Evolutionary conservation across 805 yeast species (phyloP), one percentile per base, ranked within the genome.

Genomic region (Zygoascus tannicola): DNA sequence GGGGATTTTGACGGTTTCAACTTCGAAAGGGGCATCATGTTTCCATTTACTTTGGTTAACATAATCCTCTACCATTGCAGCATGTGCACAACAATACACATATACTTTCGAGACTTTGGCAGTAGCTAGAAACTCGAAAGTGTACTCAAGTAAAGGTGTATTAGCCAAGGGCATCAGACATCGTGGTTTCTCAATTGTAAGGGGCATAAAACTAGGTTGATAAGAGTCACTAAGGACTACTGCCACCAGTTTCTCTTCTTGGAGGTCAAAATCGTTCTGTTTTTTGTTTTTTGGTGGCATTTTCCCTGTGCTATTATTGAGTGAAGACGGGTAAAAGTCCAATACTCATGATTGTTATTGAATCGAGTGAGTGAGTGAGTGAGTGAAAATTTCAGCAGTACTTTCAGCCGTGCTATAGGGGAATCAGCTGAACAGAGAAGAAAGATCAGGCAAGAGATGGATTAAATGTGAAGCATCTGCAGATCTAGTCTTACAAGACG

Each of bases 201-300:
- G 69, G 5, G 99, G 99, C 84, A 83, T 80, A 64, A 92, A 92
- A 54, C 95, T 71, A 1, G 92, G 81, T 62, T 88, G 85, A 56
- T 85, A 92, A 18, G 96, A 85, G 64, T 92, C 99, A 14, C 95
- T 85, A 54, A 92, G 74, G 19, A 92, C 95, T 47, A 92, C 80
- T 4, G 98, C 98, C 67, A 90, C 97, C 45, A 92, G 71, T 55
- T 88, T 22, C 44, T 43, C 39, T 4, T 18, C 38, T 38, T 42
- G 12, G 32, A 32, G 19, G 32, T 15, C 47, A 30, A 41, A 41
- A 28, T 48, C 44, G 28, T 32, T 44, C 40, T 50, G 49, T 18
- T 44, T 46, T 34, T 44, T 46, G 37, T 50, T 15, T 21, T 32
- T 50, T 12, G 54, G 49, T 7, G 47, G 40, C 52, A 49, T 50